Base-by-base conservation (phyloP, 805 yeast genomes). In the Sugiyamaella lignohabitans region DNA sequence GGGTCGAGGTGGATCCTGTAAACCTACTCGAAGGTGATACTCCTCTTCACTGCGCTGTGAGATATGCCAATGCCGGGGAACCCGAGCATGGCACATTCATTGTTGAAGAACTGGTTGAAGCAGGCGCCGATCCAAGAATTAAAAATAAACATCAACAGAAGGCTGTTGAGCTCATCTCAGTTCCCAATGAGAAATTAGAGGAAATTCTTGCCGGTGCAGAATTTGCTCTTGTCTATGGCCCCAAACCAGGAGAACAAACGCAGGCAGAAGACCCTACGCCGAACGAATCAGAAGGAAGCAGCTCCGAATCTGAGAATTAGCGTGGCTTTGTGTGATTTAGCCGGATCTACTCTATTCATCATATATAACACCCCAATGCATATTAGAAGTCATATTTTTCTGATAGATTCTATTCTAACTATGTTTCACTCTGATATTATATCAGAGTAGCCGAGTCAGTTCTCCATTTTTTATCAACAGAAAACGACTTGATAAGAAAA, bases 41-140 rank as follows among this genome's bases (percentile, higher is more conserved):
- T 1, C 97, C 98, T 11, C 73, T 93, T 53, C 98, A 91, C 65
- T 68, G 76, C 51, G 94, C 96, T 3, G 95, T 82, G 10, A 76
- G 75, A 51, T 91, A 84, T 63, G 73, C 89, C 11, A 70, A 71
- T 40, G 80, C 79, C 21, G 32, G 14, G 8, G 96, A 91, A 59
- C 86, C 93, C 0, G 96, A 86, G 50, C 88, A 84, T 63, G 96
- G 95, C 0, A 68, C 73, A 20, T 86, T 81, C 55, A 71, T 88
- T 29, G 78, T 82, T 10, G 95, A 86, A 58, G 84, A 82, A 61
- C 74, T 93, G 52, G 69, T 93, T 36, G 96, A 89, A 58, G 95
- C 94, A 23, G 98, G 98, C 2, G 82, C 93, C 1, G 93, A 89
- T 65, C 86, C 94, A 2, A 71, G 62, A 55, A 56, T 72, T 63